Evolutionary conservation across 129 eudicot species (phyloP).

Genomic region (Arctium minus): DNA sequence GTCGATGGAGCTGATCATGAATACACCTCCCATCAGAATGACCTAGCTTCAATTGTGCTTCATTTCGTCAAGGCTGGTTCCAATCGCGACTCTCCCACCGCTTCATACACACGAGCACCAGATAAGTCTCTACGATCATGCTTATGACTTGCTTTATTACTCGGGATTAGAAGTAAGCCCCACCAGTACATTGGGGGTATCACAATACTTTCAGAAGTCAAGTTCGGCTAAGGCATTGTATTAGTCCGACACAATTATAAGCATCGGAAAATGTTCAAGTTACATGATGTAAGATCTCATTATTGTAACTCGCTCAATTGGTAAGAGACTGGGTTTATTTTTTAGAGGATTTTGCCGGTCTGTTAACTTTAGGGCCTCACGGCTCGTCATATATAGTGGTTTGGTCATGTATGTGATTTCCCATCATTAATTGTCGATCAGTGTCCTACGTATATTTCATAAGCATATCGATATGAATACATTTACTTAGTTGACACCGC

Average conservation of each 20-base stretch:
- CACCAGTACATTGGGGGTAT: not conserved
- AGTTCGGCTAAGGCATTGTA: not conserved
- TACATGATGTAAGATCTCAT: not conserved
- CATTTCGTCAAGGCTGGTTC: slow-evolving; percentile 39
- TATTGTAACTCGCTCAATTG: not conserved
- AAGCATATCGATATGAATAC: too few species aligned
- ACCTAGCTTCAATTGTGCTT: slow-evolving; percentile 51
- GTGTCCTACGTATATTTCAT: too few species aligned
- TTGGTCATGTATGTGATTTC: too few species aligned
- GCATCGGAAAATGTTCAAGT: not conserved
- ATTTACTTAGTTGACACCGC: too few species aligned
- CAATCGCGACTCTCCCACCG: not conserved
- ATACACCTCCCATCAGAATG: slow-evolving; percentile 52
- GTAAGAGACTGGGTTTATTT: not conserved
- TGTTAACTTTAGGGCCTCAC: too few species aligned
- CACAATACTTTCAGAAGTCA: not conserved
- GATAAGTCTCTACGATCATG: slow-evolving; percentile 29
- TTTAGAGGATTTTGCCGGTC: not conserved
- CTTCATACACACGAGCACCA: not conserved
- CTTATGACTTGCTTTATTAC: slow-evolving; percentile 15
- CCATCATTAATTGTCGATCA: too few species aligned
- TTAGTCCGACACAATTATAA: not conserved
- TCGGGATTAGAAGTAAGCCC: not conserved
- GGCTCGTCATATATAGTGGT: too few species aligned
- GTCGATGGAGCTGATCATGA: slow-evolving; percentile 82